phyloP scores from a whole-genome alignment of 148 eudicot species.

The Polygonum aviculare region DNA sequence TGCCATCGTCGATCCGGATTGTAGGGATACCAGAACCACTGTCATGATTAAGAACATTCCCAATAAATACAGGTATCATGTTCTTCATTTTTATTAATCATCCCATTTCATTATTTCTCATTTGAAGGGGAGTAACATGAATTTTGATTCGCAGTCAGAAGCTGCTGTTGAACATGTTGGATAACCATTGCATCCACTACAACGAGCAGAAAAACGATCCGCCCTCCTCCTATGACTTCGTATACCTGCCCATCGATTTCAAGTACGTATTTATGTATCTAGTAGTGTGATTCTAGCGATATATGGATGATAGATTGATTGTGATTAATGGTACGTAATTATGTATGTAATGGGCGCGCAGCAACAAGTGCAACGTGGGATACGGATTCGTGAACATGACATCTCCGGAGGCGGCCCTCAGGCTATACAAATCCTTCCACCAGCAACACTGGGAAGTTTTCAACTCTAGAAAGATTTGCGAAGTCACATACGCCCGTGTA shows the following conservation, averaged over 20 bases:
- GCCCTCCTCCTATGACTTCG: conserved; percentile 82
- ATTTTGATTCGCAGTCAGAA: conserved; percentile 55
- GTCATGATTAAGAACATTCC: conserved; percentile 98
- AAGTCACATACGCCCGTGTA: conserved; percentile 83
- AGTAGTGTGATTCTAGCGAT: too few relatives aligned
- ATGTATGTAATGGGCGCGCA: conserved; percentile 13
- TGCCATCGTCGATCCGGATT: conserved; percentile 25
- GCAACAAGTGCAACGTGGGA: conserved; percentile 96
- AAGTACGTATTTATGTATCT: conserved; percentile 19
- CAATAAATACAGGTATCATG: conserved; percentile 68
- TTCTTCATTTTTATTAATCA: too few relatives aligned
- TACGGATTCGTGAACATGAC: conserved; percentile 99
- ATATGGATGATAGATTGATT: too few relatives aligned
- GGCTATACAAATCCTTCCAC: conserved; percentile 79
- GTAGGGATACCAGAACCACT: conserved; percentile 70
- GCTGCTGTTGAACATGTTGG: conserved; percentile 87
- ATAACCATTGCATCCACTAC: conserved; percentile 97
- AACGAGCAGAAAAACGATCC: conserved; percentile 56
- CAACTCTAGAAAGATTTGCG: conserved; percentile 88
- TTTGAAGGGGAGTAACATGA: neutral
- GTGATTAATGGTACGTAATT: neutral
- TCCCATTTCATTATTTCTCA: too few relatives aligned
- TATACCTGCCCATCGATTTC: conserved; percentile 96
- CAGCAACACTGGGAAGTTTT: conserved; percentile 89
- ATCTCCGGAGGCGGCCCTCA: conserved; percentile 69